Evolutionary conservation across 768 basidiomycete species (phyloP).

Genomic region (Auricularia sp.): DNA sequence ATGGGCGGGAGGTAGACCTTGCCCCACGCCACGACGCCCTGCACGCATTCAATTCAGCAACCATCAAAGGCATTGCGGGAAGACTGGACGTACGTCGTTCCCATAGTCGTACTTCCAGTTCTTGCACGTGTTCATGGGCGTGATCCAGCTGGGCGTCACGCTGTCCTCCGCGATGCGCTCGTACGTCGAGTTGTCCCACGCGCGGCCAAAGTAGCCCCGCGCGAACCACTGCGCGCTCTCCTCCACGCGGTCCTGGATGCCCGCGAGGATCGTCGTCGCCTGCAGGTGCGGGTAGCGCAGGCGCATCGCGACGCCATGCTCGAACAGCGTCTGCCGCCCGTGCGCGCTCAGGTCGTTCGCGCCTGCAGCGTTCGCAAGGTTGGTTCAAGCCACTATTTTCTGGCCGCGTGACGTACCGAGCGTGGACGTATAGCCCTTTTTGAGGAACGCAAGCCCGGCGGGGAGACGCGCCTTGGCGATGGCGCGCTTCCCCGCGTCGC

Average conservation of each 20-base stretch:
- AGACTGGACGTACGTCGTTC: slow-evolving; percentile 14
- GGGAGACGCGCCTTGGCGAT: slow-evolving; percentile 23
- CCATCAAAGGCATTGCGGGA: background rate
- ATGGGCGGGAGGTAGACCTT: slow-evolving; percentile 26
- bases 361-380: background rate
- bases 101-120: slow-evolving; percentile 25
- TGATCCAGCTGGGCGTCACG: slow-evolving; percentile 31
- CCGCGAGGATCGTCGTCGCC: slow-evolving; percentile 19
- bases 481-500: slow-evolving; percentile 10
- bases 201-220: slow-evolving; percentile 28
- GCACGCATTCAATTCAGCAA: background rate
- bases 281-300: slow-evolving; percentile 21
- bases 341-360: slow-evolving; percentile 26
- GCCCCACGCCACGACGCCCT: slow-evolving; percentile 22
- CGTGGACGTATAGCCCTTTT: slow-evolving; percentile 24
- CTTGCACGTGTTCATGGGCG: slow-evolving; percentile 30
- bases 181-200: slow-evolving; percentile 15
- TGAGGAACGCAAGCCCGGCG: slow-evolving; percentile 25
- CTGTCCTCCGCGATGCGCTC: slow-evolving; percentile 21
- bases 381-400: background rate
- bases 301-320: slow-evolving; percentile 29
- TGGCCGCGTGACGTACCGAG: slow-evolving; percentile 12
- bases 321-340: slow-evolving; percentile 29
- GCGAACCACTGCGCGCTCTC: slow-evolving; percentile 34
- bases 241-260: slow-evolving; percentile 22